Conservation (phyloP, 129 eudicot species). For the Chrysanthemum lavandulifolium region DNA sequence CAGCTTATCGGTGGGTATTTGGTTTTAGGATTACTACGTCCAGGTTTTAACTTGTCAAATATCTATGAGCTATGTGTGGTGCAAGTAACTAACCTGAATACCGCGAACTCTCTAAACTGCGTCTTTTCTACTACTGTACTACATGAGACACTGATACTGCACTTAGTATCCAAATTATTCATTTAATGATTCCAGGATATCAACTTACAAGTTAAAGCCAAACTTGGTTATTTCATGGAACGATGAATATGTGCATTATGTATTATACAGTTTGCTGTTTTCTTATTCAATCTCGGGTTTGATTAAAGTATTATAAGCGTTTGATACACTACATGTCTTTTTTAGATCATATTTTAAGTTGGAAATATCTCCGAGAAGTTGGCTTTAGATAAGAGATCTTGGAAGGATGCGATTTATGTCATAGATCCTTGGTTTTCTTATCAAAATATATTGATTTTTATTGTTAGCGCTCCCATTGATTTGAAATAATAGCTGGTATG, state of each 20-base stretch:
- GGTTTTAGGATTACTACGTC: too few relatives aligned
- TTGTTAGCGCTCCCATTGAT: neutral
- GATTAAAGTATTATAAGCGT: conserved; percentile 2
- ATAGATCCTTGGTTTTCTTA: neutral
- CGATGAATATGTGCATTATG: neutral
- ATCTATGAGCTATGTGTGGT: too few relatives aligned
- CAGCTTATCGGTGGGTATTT: too few relatives aligned
- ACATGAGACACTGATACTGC: too few relatives aligned
- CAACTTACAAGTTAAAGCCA: neutral
- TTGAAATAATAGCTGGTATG: neutral
- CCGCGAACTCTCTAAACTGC: too few relatives aligned
- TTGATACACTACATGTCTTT: conserved; percentile 5
- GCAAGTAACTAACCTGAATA: too few relatives aligned
- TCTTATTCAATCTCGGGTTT: neutral
- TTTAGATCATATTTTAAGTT: conserved; percentile 6
- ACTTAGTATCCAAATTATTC: neutral
- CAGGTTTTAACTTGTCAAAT: too few relatives aligned
- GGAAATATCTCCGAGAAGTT: neutral
- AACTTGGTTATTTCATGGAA: neutral
- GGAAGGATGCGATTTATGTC: neutral
- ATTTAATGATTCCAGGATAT: neutral
- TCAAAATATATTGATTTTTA: neutral
- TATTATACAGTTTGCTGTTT: neutral
- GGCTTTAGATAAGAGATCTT: conserved; percentile 13
- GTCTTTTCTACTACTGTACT: too few relatives aligned